Evolutionary conservation across 305 asterid species (phyloP).

Genomic region (Solanum hybrid): DNA sequence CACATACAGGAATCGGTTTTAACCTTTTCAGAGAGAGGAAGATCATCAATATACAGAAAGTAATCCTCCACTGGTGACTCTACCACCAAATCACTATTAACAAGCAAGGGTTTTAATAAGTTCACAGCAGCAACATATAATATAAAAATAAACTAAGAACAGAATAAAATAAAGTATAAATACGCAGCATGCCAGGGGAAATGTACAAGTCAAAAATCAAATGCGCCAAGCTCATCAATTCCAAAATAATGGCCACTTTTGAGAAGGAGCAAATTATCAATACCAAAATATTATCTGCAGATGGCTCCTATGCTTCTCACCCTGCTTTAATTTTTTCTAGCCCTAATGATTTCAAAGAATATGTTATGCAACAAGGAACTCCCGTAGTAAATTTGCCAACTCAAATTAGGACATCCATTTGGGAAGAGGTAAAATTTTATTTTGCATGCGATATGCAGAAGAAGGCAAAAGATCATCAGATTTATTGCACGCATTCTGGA

Average conservation of each 20-base stretch:
- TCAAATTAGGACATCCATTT: not conserved
- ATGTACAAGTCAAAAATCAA: not conserved
- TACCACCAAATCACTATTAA: conserved; percentile 70
- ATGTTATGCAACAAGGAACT: not conserved
- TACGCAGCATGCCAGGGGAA: not conserved
- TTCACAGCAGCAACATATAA: not conserved
- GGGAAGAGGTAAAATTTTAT: not conserved
- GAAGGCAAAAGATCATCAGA: not conserved
- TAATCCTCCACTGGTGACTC: conserved; percentile 87
- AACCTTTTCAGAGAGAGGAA: conserved; percentile 68
- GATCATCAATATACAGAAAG: conserved; percentile 77
- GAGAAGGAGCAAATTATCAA: not conserved
- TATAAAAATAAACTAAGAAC: not conserved
- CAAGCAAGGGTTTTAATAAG: conserved; percentile 1
- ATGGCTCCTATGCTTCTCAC: not conserved
- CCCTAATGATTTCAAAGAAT: not conserved
- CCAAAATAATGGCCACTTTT: not conserved
- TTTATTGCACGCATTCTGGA: not conserved
- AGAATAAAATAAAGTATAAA: not conserved
- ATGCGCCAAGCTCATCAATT: not conserved
- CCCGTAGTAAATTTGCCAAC: not conserved
- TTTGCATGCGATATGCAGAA: not conserved
- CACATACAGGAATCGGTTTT: not conserved
- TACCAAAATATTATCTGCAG: not conserved
- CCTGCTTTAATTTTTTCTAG: not conserved